Base-by-base conservation (phyloP, 2,329 filamentous ascomycete genomes). In the Fusarium sp. region DNA sequence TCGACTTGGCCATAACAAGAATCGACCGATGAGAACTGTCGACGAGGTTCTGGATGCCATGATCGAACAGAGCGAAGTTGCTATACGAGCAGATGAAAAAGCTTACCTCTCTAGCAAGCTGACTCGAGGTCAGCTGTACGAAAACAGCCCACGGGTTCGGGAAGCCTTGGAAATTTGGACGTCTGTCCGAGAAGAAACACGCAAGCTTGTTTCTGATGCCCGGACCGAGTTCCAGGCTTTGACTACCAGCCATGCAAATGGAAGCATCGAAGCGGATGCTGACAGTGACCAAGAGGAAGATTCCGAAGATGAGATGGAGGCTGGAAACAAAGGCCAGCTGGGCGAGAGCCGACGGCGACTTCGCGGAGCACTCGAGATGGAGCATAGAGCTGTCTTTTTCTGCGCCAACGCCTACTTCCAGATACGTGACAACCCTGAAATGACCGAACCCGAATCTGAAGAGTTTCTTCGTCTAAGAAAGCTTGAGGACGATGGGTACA, bases 31-130 rank as follows among this genome's bases (percentile, higher is more conserved):
- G 73, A 89, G 94, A 14, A 97, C 95, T 1, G 92, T 98, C 2
- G 90, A 92, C 20, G 94, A 98, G 81, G 96, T 98, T 1, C 86
- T 99, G 13, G 92, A 95, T 73, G 91, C 92, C 6, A 98, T 99
- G 96, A 92, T 98, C 67, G 95, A 98, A 65, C 92, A 96, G 78
- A 95, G 93, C 50, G 93, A 96, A 67, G 86, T 85, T 7, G 81
- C 84, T 1, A 89, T 96, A 66, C 89, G 92, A 61, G 83, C 88
- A 0, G 92, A 96, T 67, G 92, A 97, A 78, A 90, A 95, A 62
- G 84, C 87, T 3, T 87, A 92, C 57, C 85, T 97, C 8, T 80
- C 89, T 3, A 87, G 87, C 37, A 91, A 90, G 71, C 84, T 98
- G 52, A 89, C 88, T 18, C 88, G 91, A 64, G 96, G 94, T 0